phyloP scores from a whole-genome alignment of 2,329 filamentous ascomycete species.

The Blumeriella jaapii region DNA sequence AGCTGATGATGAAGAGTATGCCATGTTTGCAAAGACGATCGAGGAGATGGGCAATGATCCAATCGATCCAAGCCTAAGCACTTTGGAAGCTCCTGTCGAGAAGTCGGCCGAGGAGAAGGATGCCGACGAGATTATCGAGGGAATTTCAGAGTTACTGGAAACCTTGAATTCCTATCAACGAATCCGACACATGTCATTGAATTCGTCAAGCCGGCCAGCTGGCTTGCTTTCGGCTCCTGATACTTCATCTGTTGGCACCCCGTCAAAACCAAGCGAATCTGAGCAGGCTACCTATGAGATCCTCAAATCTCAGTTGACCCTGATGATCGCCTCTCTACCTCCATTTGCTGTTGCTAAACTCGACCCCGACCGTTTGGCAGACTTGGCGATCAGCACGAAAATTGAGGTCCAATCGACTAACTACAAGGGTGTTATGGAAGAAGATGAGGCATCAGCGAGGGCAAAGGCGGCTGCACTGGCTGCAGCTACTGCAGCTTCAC shows the following conservation, averaged over 20 bases:
- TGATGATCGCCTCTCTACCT: slow-evolving; percentile 40
- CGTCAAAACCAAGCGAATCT: slow-evolving; percentile 50
- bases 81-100: slow-evolving; percentile 30
- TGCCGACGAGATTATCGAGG: slow-evolving; percentile 56
- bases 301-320: slow-evolving; percentile 38
- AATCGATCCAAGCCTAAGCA: slow-evolving; percentile 43
- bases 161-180: slow-evolving; percentile 69
- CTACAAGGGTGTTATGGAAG: slow-evolving; percentile 41
- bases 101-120: slow-evolving; percentile 47
- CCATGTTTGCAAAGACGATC: slow-evolving; percentile 38
- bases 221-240: slow-evolving; percentile 56
- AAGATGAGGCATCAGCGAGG: slow-evolving; percentile 32
- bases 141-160: slow-evolving; percentile 65
- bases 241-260: slow-evolving; percentile 39
- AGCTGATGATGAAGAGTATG: slow-evolving; percentile 28
- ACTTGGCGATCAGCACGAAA: slow-evolving; percentile 40
- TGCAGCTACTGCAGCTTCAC: slow-evolving; percentile 12
- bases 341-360: slow-evolving; percentile 46
- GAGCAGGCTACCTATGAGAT: slow-evolving; percentile 41
- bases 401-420: slow-evolving; percentile 37
- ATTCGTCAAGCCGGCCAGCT: slow-evolving; percentile 47
- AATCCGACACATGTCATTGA: slow-evolving; percentile 62
- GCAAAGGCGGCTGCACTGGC: slow-evolving; percentile 21
- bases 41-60: slow-evolving; percentile 46
- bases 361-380: slow-evolving; percentile 41